A percentile compares a stretch with the other conserved stretches of the same genome.
phyloP scores from a whole-genome alignment of 345 rosid genomes.

The Nephelium lappaceum region DNA sequence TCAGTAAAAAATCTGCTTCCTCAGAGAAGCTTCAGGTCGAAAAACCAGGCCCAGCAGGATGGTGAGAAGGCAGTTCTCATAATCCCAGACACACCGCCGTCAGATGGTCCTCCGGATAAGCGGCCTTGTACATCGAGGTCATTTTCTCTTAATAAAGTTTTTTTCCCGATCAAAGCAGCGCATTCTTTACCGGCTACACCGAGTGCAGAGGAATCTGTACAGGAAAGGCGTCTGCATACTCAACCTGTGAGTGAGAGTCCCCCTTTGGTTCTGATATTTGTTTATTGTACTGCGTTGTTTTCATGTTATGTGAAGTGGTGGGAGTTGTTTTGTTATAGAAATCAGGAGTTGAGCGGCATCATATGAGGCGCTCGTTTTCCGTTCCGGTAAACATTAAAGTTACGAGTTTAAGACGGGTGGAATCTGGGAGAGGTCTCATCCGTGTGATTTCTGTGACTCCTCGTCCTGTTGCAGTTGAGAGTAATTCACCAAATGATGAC shows the following conservation, averaged over 20 bases:
- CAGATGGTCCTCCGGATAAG: conserved; percentile 35
- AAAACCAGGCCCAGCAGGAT: conserved; percentile 34
- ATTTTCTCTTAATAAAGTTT: conserved; percentile 49
- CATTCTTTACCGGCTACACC: conserved; percentile 56
- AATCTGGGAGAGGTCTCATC: conserved; percentile 49
- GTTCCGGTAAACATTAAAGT: conserved; percentile 52
- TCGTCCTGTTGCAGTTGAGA: conserved; percentile 27
- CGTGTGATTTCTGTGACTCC: conserved; percentile 51
- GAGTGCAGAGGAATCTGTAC: conserved; percentile 28
- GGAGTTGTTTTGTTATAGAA: conserved; percentile 32
- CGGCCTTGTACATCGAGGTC: conserved; percentile 49
- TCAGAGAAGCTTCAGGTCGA: conserved; percentile 44
- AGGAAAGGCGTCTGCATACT: conserved; percentile 20
- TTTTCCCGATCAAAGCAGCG: conserved; percentile 39
- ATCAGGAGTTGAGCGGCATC: conserved; percentile 29
- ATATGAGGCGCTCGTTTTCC: conserved; percentile 51
- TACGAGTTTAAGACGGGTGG: conserved; percentile 44
- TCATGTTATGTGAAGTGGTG: background rate
- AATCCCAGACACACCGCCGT: conserved; percentile 39
- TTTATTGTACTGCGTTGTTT: background rate
- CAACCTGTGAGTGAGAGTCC: conserved; percentile 28
- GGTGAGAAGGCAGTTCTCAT: conserved; percentile 45
- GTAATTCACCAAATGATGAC: conserved; percentile 27
- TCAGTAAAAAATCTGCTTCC: conserved; percentile 45
- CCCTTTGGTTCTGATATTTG: background rate